Base-by-base conservation (phyloP, 2,329 filamentous ascomycete species). In the Ophiostoma angusticollis region DNA sequence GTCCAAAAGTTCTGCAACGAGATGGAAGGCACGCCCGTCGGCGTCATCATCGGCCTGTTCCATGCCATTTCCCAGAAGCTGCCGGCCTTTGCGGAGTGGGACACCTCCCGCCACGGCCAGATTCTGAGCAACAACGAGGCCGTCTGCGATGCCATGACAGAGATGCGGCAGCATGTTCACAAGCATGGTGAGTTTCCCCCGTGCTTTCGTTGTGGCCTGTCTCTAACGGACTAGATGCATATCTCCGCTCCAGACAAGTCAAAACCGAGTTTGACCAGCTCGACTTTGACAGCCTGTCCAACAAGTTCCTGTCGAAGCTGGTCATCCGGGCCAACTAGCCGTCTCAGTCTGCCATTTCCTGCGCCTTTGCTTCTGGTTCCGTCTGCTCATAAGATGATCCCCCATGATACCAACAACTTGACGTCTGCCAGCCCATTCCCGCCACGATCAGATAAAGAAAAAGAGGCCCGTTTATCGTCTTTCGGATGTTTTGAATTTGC, bases 41-140 rank as follows among this genome's bases (percentile, higher is more conserved):
- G 89, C 52, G 89, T 96, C 52, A 93, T 96, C 53, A 86, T 94
- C 47, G 89, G 89, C 32, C 74, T 96, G 22, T 96, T 96, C 77
- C 86, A 93, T 52, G 89, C 89, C 60, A 96, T 96, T 57, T 95
- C 87, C 2, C 89, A 94, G 63, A 95, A 96, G 65, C 73, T 95
- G 31, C 89, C 89, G 5, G 73, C 84, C 16, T 86, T 96, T 56
- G 80, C 80, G 49, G 89, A 96, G 57, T 96, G 89, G 89, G 86
- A 95, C 55, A 91, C 84, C 11, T 69, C 74, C 55, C 85, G 91
- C 62, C 89, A 96, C 57, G 84, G 91, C 50, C 82, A 93, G 51
- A 66, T 94, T 37, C 75, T 95, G 44, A 83, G 86, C 64, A 93
- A 89, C 59, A 94, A 96, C 62, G 69, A 73, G 18, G 85, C 87